Conservation (phyloP, 345 rosid species). For the Eutrema yunnanense region DNA sequence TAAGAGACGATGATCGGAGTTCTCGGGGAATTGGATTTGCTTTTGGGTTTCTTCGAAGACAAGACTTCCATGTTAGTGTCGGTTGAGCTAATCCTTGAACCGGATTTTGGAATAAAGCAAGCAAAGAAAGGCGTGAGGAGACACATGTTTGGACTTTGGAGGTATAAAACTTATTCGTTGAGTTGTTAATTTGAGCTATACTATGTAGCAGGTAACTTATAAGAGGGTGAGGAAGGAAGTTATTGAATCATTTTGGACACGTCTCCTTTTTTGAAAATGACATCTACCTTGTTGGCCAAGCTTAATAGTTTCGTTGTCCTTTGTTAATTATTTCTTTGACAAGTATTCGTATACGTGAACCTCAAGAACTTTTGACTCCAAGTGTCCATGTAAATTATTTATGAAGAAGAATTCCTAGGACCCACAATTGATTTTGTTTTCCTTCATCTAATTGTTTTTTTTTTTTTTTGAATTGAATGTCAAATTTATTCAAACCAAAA, state of each 20-base stretch:
- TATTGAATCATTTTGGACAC: background rate
- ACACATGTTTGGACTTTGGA: background rate
- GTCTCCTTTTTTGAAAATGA: background rate
- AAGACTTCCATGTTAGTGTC: background rate
- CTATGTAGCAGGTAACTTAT: background rate
- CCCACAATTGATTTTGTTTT: background rate
- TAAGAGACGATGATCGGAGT: conserved; percentile 2
- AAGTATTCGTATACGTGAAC: background rate
- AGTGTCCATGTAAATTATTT: background rate
- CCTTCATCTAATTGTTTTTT: no score
- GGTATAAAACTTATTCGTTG: background rate
- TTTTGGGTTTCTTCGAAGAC: background rate
- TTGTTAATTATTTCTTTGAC: background rate
- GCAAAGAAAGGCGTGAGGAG: background rate
- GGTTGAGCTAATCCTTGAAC: background rate
- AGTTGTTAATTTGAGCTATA: background rate
- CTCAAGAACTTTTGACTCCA: background rate
- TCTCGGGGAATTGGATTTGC: background rate
- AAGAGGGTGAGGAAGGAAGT: background rate
- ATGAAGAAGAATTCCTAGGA: background rate
- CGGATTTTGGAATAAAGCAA: background rate
- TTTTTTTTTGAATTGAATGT: no score
- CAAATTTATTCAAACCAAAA: no score
- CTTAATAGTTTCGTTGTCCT: background rate
- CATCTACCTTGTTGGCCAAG: background rate